These are phyloP conservation scores for Immersiella caudata DNA, from an alignment of 495 filamentous ascomycete genomes.

Conservation along the genomic window DNA sequence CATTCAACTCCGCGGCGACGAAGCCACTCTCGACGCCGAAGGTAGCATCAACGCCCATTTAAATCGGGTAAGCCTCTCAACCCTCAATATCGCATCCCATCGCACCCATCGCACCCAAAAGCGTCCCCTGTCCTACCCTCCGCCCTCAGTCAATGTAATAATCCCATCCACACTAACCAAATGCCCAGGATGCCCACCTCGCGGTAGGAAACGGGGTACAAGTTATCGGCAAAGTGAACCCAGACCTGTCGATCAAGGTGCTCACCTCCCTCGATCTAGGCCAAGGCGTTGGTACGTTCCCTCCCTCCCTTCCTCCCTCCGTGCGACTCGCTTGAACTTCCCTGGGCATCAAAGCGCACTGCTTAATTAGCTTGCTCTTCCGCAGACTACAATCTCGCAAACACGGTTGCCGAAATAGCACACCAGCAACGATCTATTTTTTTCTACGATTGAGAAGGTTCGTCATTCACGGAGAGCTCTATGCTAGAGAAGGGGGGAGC, in stretches of 20 bases:
- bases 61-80: conserved; percentile 60
- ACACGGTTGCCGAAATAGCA: conserved; percentile 84
- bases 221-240: conserved; percentile 87
- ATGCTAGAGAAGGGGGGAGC: not conserved
- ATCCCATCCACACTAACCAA: conserved; percentile 26
- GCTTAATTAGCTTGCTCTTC: not conserved
- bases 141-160: too few species aligned
- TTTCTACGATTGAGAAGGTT: conserved; percentile 23
- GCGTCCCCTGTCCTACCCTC: too few species aligned
- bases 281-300: conserved; percentile 61
- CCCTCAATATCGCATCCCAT: not conserved
- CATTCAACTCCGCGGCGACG: conserved; percentile 75
- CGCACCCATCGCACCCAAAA: not conserved
- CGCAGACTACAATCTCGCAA: conserved; percentile 78
- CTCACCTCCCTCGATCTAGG: conserved; percentile 81
- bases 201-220: conserved; percentile 79
- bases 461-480: not conserved
- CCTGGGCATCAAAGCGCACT: not conserved
- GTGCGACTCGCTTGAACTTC: not conserved
- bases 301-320: not conserved
- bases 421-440: conserved; percentile 78
- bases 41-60: conserved; percentile 73
- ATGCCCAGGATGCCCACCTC: conserved; percentile 70
- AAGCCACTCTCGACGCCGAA: conserved; percentile 72
- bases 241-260: conserved; percentile 74